These are phyloP conservation scores for Coniochaeta sp. DNA, from an alignment of 2,329 filamentous ascomycete species.

Conservation along the genomic window DNA sequence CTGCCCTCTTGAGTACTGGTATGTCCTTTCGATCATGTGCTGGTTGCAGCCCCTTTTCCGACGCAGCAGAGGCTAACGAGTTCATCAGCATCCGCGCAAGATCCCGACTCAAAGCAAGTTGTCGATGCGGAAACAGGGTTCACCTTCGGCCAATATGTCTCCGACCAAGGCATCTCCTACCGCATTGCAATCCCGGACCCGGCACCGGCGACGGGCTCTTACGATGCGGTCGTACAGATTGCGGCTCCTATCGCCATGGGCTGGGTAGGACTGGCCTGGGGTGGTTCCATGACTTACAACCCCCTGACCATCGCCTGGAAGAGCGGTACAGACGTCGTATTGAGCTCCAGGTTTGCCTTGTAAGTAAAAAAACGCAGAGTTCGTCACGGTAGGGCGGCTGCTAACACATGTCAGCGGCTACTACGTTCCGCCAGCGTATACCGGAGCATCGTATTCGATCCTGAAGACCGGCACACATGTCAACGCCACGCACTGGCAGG, in stretches of 20 bases:
- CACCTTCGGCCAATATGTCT: constrained; percentile 33
- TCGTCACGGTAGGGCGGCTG: background rate
- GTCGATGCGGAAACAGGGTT: constrained; percentile 31
- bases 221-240: constrained; percentile 31
- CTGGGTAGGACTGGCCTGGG: constrained; percentile 42
- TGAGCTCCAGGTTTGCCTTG: constrained; percentile 36
- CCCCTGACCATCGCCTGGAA: constrained; percentile 37
- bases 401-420: constrained; percentile 21
- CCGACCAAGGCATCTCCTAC: constrained; percentile 26
- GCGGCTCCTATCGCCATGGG: constrained; percentile 33
- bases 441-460: constrained; percentile 21
- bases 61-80: background rate
- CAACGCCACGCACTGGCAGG: constrained; percentile 32
- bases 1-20: constrained; percentile 23
- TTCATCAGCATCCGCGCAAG: constrained; percentile 10
- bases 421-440: constrained; percentile 22
- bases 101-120: constrained; percentile 24
- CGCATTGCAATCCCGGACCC: constrained; percentile 27
- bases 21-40: constrained; percentile 8
- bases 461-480: constrained; percentile 27
- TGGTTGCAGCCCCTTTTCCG: background rate
- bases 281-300: constrained; percentile 40
- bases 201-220: constrained; percentile 16
- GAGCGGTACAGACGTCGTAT: constrained; percentile 30
- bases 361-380: constrained; percentile 18